Evolutionary conservation across 257 asterid genomes (phyloP).

Genomic region (Forsythia viridissima): DNA sequence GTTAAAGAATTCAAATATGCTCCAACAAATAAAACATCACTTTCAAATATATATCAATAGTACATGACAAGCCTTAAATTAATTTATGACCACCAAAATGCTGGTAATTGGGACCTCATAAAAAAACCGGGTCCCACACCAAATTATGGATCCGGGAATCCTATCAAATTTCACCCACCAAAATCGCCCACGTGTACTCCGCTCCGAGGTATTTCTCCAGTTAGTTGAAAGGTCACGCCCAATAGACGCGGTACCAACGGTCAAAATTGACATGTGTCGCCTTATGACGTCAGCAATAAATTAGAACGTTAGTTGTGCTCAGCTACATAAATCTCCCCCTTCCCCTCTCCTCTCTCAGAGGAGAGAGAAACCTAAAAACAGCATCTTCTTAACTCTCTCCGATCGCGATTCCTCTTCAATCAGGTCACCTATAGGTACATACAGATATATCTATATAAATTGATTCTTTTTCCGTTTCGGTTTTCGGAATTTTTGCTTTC

Average conservation of each 20-base stretch:
- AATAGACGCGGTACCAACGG: neutral
- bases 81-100: neutral
- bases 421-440: neutral
- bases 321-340: neutral
- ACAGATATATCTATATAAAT: neutral
- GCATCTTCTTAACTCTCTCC: neutral
- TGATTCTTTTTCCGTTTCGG: neutral
- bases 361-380: neutral
- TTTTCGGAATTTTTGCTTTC: neutral
- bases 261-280: neutral
- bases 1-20: neutral
- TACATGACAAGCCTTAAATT: neutral
- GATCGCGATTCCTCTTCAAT: neutral
- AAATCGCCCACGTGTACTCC: neutral
- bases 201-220: neutral
- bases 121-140: neutral
- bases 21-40: neutral
- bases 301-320: neutral
- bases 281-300: neutral
- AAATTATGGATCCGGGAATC: neutral
- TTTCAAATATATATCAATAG: neutral
- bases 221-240: neutral
- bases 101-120: neutral
- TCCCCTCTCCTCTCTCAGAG: neutral
- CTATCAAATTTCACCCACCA: neutral